Evolutionary conservation across 148 eudicot genomes (phyloP), one percentile per base, ranked within the genome.

Genomic region (Amaranthus hypochondriacus): DNA sequence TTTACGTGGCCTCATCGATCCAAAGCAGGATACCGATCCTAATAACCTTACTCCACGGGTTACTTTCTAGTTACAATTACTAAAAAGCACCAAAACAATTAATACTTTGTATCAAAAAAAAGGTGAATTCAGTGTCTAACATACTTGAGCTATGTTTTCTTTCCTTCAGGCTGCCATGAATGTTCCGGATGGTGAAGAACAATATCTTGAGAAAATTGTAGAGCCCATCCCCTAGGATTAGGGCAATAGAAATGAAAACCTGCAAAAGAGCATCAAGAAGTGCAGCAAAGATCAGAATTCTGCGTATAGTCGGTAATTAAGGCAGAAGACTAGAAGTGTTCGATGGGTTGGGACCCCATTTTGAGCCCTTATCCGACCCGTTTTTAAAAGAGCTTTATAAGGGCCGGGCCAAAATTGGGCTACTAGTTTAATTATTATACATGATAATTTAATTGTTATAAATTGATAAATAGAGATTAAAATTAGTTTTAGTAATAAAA

Each of bases 241-340:
- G 87, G 5, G 97, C 90, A 46, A 92, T 89, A 28, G 94, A 85
- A 62, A 92, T 79, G 71, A 92, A 92, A 42, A 92, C 94, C 94
- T 92, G 88, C 64, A 80, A 51, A 48, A 69, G 14, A 2, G 46
- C 52, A 70, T 50, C 42, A 50, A 47, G 42, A 49, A 12, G 18
- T 14, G 51, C 54, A 57, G 21, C 7, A 46, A 63, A 56, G 13
- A 15, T 62, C 58, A 68, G 5, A 63, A n/a, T 50, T 13, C 13
- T 21, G 9, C 4, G 7, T 3, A 66, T 9, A n/a, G 48, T 56
- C 39, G 13, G 49, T 6, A 12, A 47, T 66, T 48, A 48, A 18
- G 64, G 47, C 9, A 10, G 56, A 4, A 4, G 39, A 28, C 39
- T 28, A 28, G 39, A 28, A 28, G 39, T 28, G 39, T 28, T 28